Base-by-base conservation (phyloP, 495 filamentous ascomycete genomes). In the Neurospora sp. region DNA sequence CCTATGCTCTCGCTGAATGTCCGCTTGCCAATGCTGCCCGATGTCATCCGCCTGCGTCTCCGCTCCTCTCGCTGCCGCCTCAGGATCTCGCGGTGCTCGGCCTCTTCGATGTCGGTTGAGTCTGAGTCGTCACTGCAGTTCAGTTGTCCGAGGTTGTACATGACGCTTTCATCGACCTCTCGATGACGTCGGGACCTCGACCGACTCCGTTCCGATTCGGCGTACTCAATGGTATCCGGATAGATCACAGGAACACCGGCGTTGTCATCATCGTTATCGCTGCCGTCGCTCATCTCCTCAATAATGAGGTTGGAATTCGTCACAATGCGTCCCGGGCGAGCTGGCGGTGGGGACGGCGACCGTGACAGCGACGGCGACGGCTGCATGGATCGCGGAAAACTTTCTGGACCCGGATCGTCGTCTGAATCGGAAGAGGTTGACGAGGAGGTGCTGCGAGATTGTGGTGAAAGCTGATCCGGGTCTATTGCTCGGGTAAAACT, bases 21-120 rank as follows among this genome's bases (percentile, higher is more conserved):
- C 35, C 86, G 80, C 80, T 88, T 88, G 79, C 85, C 84, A 37
- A 87, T 82, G 76, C 84, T 86, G 72, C 85, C 85, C 12, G 84
- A 85, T 39, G 81, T 86, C 82, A 87, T 86, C 16, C 86, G 81
- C 75, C 80, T 80, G 70, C 80, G 78, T 62, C 83, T 76, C 62
- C 81, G 81, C 72, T 83, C 82, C 39, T 82, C 80, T 16, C 84
- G 83, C 38, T 75, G 77, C 70, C 79, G 78, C 37, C 73, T 71
- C 5, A 81, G 73, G 27, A 82, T 78, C 39, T 79, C 74, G 75
- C 72, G 74, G 42, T 80, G 81, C 48, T 85, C 82, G 40, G 77
- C 78, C 69, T 84, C 83, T 72, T 85, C 79, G 11, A 80, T 71
- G 70, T 85, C 83, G 39, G 81, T 77, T 27, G 78, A 79, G 74